Conservation (phyloP, 257 asterid genomes). For the Euphrasia confusa region DNA sequence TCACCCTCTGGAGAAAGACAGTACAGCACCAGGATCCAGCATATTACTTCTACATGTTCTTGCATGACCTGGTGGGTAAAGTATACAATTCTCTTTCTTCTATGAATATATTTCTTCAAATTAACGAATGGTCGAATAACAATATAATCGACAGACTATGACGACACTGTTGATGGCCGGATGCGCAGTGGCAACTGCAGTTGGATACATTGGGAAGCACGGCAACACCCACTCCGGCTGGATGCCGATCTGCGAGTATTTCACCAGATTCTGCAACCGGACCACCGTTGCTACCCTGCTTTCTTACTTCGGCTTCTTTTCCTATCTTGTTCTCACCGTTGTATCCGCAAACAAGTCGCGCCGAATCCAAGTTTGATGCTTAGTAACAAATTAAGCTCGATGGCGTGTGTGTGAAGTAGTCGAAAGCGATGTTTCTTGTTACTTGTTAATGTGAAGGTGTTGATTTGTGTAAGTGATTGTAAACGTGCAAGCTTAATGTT, state of each 20-base stretch:
- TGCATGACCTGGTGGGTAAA: slow-evolving; percentile 59
- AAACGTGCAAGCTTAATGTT: too few relatives aligned
- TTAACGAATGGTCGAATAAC: too few relatives aligned
- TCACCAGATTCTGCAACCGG: slow-evolving; percentile 43
- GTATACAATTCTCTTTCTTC: too few relatives aligned
- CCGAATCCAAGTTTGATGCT: slow-evolving; percentile 17
- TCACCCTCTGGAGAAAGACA: slow-evolving; percentile 30
- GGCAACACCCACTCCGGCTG: slow-evolving; percentile 60
- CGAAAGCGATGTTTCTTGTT: too few relatives aligned
- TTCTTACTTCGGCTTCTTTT: slow-evolving; percentile 27
- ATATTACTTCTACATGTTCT: slow-evolving; percentile 45
- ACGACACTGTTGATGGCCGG: slow-evolving; percentile 47
- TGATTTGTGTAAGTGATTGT: too few relatives aligned
- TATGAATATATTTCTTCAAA: too few relatives aligned
- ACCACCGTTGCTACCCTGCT: slow-evolving; percentile 27
- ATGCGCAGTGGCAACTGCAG: slow-evolving; percentile 58
- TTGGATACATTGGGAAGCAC: slow-evolving; percentile 52
- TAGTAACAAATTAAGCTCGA: too few relatives aligned
- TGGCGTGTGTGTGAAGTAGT: too few relatives aligned
- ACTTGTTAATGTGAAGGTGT: too few relatives aligned
- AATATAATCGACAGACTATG: slow-evolving; percentile 30
- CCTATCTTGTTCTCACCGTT: slow-evolving; percentile 41
- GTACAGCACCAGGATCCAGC: slow-evolving; percentile 13
- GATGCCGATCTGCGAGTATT: slow-evolving; percentile 49
- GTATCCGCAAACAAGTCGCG: slow-evolving; percentile 45